Evolutionary conservation across 177 flowering plant genomes (phyloP).

Genomic region (Vitis hybrid): DNA sequence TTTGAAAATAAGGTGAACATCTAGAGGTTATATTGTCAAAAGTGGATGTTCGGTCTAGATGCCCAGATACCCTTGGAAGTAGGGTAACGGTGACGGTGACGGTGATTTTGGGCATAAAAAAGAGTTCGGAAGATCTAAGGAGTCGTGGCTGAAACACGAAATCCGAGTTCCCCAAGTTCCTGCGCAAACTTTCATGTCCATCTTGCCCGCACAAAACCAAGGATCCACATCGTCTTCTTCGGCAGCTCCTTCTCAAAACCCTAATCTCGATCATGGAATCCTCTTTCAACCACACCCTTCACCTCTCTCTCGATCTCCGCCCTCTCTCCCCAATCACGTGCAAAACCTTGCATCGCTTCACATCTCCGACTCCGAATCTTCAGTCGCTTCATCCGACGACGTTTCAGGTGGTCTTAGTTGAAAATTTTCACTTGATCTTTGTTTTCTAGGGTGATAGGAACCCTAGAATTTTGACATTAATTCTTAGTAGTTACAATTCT

Average conservation of each 20-base stretch:
- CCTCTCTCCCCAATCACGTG: slow-evolving; percentile 14
- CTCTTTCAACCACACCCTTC: slow-evolving; percentile 3
- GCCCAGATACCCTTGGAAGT: background rate
- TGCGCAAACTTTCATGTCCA: slow-evolving; percentile 83
- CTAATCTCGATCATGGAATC: slow-evolving; percentile 62
- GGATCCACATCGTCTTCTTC: slow-evolving; percentile 42
- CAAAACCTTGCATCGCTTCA: slow-evolving; percentile 20
- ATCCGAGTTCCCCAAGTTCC: slow-evolving; percentile 6
- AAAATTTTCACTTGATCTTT: background rate
- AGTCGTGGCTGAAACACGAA: background rate
- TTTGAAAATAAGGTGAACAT: no score
- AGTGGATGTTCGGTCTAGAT: background rate
- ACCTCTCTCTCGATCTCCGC: slow-evolving; percentile 15
- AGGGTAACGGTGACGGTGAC: no score
- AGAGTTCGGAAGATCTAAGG: background rate
- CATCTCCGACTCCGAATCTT: slow-evolving; percentile 20
- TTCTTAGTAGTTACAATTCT: no score
- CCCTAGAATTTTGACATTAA: background rate
- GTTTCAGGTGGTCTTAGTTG: slow-evolving; percentile 23
- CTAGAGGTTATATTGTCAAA: no score
- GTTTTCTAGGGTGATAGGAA: background rate
- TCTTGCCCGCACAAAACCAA: slow-evolving; percentile 60
- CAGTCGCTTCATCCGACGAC: background rate
- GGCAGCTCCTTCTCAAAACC: slow-evolving; percentile 35
- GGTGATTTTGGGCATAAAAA: background rate